Base-by-base conservation (phyloP, 805 yeast species). In the Maudiozyma turicensis region DNA sequence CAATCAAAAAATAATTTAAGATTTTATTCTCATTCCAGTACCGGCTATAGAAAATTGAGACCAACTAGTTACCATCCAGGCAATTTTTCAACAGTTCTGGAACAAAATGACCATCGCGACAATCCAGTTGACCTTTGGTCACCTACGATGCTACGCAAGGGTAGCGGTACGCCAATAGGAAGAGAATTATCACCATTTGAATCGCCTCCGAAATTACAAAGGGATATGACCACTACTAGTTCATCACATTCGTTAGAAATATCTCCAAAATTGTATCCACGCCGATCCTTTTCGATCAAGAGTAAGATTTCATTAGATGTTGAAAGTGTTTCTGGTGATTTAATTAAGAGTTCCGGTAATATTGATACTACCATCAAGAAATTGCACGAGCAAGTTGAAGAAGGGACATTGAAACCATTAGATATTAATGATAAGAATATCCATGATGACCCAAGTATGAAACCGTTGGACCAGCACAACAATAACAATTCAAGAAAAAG, bases 21-120 rank as follows among this genome's bases (percentile, higher is more conserved):
- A 6, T 45, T 47, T n/a, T 46, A 47, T 40, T 47, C 46, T 31
- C 44, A 47, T 8, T 42, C 52, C 1, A 34, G 77, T 8, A 76
- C 6, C 8, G 31, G 10, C 31, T 71, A 72, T 46, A 76, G 79
- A 63, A 82, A 78, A 59, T 90, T 88, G 50, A 76, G 95, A 63
- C 95, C 95, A 40, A 85, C 91, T 0, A 84, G 93, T 8, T 86
- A 83, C 59, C 90, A 86, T 60, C 95, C 95, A 4, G 54, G 56
- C 5, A 46, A 55, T 31, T 50, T 47, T 35, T 40, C 53, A 5
- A 38, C 47, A 4, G 52, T 43, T 8, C 31, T 44, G 6, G 51
- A 52, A 42, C 32, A 43, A 30, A 38, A 38, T 38, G 40, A 28
- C 26, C 26, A 20, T 20, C 26, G 26, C 3, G 26, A 20, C 4